Conservation (phyloP, 345 rosid genomes). For the Cardamine chenopodiifolia region DNA sequence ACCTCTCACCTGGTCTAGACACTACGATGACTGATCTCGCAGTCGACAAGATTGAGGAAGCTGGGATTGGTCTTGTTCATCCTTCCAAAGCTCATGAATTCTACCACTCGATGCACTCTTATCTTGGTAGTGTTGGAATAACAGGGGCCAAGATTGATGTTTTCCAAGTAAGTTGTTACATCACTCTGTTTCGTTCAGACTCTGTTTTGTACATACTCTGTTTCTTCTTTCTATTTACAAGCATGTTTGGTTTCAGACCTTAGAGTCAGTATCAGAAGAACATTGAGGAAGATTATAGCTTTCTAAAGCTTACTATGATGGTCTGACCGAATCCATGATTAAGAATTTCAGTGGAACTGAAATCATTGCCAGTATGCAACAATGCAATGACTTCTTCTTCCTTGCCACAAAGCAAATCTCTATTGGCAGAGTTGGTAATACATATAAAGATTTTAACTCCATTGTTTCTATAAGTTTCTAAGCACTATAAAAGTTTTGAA, state of each 20-base stretch:
- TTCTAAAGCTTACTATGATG: slow-evolving; percentile 68
- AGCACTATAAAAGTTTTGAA: background rate
- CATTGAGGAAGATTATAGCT: slow-evolving; percentile 86
- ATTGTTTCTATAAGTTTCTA: background rate
- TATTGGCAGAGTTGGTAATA: slow-evolving; percentile 84
- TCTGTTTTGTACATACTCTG: background rate
- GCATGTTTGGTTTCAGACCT: slow-evolving; percentile 47
- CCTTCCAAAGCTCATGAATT: slow-evolving; percentile 69
- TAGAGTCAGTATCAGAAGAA: slow-evolving; percentile 73
- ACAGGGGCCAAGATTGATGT: slow-evolving; percentile 87
- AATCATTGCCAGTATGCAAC: slow-evolving; percentile 86
- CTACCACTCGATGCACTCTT: slow-evolving; percentile 81
- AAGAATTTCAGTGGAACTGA: slow-evolving; percentile 82
- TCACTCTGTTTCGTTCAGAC: background rate
- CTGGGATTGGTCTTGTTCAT: slow-evolving; percentile 74
- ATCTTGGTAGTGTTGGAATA: slow-evolving; percentile 66
- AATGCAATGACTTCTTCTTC: slow-evolving; percentile 86
- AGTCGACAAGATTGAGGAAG: slow-evolving; percentile 70
- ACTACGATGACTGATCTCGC: slow-evolving; percentile 81
- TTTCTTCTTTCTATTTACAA: background rate
- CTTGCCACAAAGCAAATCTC: slow-evolving; percentile 83
- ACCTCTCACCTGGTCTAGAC: slow-evolving; percentile 60
- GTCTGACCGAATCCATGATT: slow-evolving; percentile 60
- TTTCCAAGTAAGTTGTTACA: slow-evolving; percentile 62
- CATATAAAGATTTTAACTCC: background rate